A percentile compares a stretch with the other conserved stretches of the same genome.
Conservation (phyloP, 352 stramenopile genomes). For the Phytophthora multivora region DNA sequence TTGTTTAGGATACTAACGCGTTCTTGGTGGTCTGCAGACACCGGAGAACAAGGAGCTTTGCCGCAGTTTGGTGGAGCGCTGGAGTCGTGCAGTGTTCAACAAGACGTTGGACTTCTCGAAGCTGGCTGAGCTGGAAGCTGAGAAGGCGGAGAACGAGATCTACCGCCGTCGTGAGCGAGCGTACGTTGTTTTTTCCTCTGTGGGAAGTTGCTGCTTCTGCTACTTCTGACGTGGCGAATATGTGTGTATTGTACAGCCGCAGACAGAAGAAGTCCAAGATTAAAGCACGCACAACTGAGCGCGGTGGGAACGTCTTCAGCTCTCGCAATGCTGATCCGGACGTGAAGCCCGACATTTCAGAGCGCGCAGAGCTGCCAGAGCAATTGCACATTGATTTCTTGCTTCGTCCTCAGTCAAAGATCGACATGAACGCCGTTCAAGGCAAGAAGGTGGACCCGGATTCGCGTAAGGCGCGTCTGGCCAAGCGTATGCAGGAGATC, state of each 20-base stretch:
- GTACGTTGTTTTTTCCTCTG: slow-evolving; percentile 8
- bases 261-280: slow-evolving; percentile 54
- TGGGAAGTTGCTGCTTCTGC: not conserved
- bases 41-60: slow-evolving; percentile 88
- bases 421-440: slow-evolving; percentile 66
- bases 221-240: slow-evolving; percentile 3
- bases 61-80: slow-evolving; percentile 83
- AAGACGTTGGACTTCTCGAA: slow-evolving; percentile 90
- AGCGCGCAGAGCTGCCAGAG: slow-evolving; percentile 73
- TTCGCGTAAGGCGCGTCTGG: slow-evolving; percentile 78
- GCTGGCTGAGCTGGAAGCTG: slow-evolving; percentile 80
- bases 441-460: slow-evolving; percentile 75
- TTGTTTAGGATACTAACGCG: slow-evolving; percentile 4
- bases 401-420: slow-evolving; percentile 81
- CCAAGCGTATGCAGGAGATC: slow-evolving; percentile 90
- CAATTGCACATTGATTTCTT: slow-evolving; percentile 85
- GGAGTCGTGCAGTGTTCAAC: slow-evolving; percentile 89
- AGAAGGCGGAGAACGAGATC: slow-evolving; percentile 80
- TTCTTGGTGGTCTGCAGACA: slow-evolving; percentile 41
- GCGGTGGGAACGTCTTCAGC: slow-evolving; percentile 62
- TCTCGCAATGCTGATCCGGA: slow-evolving; percentile 30
- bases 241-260: slow-evolving; percentile 21
- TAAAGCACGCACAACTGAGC: slow-evolving; percentile 25
- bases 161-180: slow-evolving; percentile 69
- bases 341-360: slow-evolving; percentile 50